Percentiles rank a stretch among this genome's conserved stretches.
Evolutionary conservation across 306 rosid species (phyloP).

Genomic region (Castanea mollissima): DNA sequence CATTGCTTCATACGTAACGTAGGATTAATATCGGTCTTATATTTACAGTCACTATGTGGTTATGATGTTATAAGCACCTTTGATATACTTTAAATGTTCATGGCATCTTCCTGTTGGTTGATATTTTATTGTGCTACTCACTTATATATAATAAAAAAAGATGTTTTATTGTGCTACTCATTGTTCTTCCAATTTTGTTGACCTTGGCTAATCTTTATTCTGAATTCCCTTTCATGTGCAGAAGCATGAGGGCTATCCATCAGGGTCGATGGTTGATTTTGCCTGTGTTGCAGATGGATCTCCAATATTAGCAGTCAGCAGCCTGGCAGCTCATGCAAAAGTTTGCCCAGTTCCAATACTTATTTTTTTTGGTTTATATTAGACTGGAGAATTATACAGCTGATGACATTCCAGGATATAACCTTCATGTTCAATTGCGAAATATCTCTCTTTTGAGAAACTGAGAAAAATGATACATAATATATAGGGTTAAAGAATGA

Average conservation of each 20-base stretch:
- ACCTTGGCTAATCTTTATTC: slow-evolving; percentile 18
- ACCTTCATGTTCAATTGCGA: slow-evolving; percentile 9
- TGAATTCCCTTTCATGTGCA: slow-evolving; percentile 30
- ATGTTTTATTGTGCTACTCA: slow-evolving; percentile 11
- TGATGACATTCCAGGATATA: background rate
- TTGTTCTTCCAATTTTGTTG: slow-evolving; percentile 5
- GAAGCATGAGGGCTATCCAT: slow-evolving; percentile 81
- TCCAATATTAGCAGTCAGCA: slow-evolving; percentile 88
- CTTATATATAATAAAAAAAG: background rate
- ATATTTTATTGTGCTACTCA: slow-evolving; percentile 12
- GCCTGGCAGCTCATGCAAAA: slow-evolving; percentile 78
- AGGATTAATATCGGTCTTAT: background rate
- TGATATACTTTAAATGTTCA: background rate
- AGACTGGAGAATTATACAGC: slow-evolving; percentile 1
- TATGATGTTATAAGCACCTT: background rate
- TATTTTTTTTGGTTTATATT: background rate
- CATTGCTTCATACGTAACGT: no score
- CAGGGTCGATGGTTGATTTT: slow-evolving; percentile 91
- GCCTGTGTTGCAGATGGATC: slow-evolving; percentile 81
- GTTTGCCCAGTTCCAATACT: slow-evolving; percentile 26
- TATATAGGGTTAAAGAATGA: background rate
- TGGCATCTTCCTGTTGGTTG: background rate
- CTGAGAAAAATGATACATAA: background rate
- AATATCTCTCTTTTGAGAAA: background rate
- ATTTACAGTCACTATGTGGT: background rate